Evolutionary conservation across 2,329 filamentous ascomycete species (phyloP).

Genomic region (Sphaerulina musiva): DNA sequence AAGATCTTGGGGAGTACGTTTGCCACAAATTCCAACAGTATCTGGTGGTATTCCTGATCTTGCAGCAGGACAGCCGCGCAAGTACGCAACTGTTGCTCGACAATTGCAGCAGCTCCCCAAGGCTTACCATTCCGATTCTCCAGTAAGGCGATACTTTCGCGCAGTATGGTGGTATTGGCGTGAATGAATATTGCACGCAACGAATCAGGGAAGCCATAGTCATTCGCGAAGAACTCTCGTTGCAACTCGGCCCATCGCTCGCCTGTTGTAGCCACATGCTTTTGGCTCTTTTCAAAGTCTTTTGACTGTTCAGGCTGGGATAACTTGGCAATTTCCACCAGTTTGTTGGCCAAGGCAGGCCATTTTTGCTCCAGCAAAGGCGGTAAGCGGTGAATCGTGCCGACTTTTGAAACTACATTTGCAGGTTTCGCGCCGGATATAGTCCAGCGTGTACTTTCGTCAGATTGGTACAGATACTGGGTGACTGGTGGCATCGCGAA

Average conservation of each 20-base stretch:
- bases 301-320: conserved; percentile 78
- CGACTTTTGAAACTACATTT: conserved; percentile 36
- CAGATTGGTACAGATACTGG: conserved; percentile 47
- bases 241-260: conserved; percentile 57
- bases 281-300: conserved; percentile 67
- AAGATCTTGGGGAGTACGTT: conserved; percentile 55
- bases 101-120: conserved; percentile 55
- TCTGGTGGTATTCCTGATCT: conserved; percentile 39
- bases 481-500: conserved; percentile 48
- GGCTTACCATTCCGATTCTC: conserved; percentile 56
- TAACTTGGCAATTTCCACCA: conserved; percentile 62
- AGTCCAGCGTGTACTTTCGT: conserved; percentile 46
- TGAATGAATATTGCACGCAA: conserved; percentile 29
- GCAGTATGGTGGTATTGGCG: conserved; percentile 40
- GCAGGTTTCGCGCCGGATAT: conserved; percentile 43
- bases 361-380: conserved; percentile 52
- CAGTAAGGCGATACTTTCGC: conserved; percentile 46
- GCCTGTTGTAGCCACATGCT: conserved; percentile 58
- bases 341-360: conserved; percentile 52
- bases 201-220: conserved; percentile 23
- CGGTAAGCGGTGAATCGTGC: conserved; percentile 16
- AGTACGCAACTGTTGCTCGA: conserved; percentile 48
- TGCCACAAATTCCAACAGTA: conserved; percentile 44
- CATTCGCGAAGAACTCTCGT: conserved; percentile 32
- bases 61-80: conserved; percentile 38